Percentiles rank a stretch among this genome's conserved stretches.
Evolutionary conservation across 2,329 filamentous ascomycete genomes (phyloP).

Genomic region (Lachnellula willkommii): DNA sequence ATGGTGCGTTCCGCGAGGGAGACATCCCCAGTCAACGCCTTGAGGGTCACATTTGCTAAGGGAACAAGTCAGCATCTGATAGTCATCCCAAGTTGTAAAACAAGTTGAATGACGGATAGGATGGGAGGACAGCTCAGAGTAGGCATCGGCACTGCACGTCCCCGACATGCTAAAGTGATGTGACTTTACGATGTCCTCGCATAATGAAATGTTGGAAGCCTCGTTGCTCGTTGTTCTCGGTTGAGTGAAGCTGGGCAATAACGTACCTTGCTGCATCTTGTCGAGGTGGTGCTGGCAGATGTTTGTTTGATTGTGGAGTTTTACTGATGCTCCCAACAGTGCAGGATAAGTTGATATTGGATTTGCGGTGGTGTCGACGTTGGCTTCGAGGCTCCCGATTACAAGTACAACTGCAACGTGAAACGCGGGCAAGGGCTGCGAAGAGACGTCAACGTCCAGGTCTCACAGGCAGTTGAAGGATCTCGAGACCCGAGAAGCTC

Average conservation of each 20-base stretch:
- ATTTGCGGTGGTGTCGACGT: neutral
- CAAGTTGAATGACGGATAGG: neutral
- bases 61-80: conserved; percentile 9
- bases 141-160: no score
- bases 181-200: no score
- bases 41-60: conserved; percentile 21
- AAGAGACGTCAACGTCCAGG: neutral
- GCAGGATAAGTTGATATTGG: no score
- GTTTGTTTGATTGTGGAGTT: no score
- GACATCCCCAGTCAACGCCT: conserved; percentile 20
- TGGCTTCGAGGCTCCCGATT: neutral
- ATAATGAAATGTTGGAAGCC: no score
- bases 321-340: no score
- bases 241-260: no score
- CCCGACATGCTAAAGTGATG: no score
- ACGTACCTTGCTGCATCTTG: no score
- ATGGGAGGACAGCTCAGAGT: neutral
- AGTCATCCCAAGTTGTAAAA: no score
- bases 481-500: neutral
- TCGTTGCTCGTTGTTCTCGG: no score
- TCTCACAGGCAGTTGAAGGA: neutral
- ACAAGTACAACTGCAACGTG: neutral
- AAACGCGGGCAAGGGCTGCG: neutral
- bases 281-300: no score
- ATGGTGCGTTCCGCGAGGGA: conserved; percentile 19